Evolutionary conservation across 2,329 filamentous ascomycete species (phyloP).

Genomic region (Daldinia eschscholtzii): DNA sequence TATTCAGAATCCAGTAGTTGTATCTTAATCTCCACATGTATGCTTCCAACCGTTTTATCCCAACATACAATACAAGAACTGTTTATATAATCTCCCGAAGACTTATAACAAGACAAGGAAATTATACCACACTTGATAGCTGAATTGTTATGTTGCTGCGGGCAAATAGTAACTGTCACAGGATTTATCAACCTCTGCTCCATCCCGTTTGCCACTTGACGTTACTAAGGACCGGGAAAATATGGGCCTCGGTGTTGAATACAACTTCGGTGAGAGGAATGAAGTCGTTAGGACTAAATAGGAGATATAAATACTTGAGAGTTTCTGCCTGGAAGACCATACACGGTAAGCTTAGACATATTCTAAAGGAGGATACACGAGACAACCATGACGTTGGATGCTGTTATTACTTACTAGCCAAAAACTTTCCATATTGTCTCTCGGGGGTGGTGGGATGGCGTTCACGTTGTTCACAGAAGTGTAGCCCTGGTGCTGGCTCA

Average conservation of each 20-base stretch:
- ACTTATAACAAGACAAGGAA: no score
- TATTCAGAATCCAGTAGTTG: not conserved
- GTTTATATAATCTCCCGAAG: not conserved
- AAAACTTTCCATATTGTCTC: constrained; percentile 51
- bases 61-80: not conserved
- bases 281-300: constrained; percentile 73
- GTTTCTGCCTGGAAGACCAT: constrained; percentile 72
- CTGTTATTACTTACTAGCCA: constrained; percentile 44
- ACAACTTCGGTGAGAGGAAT: constrained; percentile 77
- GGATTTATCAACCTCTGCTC: not conserved
- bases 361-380: not conserved
- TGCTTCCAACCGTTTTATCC: not conserved
- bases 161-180: no score
- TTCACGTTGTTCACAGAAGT: constrained; percentile 46
- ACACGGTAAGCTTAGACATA: not conserved
- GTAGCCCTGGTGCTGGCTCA: constrained; percentile 36
- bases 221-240: not conserved
- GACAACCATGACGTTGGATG: not conserved
- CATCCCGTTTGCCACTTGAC: constrained; percentile 6
- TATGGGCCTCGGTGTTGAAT: constrained; percentile 66
- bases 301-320: constrained; percentile 80
- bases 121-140: no score
- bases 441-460: constrained; percentile 37
- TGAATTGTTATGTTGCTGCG: no score
- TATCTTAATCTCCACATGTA: not conserved